Evolutionary conservation across 1,139 yeast species (phyloP).

Genomic region (Lipomyces yarrowii): DNA sequence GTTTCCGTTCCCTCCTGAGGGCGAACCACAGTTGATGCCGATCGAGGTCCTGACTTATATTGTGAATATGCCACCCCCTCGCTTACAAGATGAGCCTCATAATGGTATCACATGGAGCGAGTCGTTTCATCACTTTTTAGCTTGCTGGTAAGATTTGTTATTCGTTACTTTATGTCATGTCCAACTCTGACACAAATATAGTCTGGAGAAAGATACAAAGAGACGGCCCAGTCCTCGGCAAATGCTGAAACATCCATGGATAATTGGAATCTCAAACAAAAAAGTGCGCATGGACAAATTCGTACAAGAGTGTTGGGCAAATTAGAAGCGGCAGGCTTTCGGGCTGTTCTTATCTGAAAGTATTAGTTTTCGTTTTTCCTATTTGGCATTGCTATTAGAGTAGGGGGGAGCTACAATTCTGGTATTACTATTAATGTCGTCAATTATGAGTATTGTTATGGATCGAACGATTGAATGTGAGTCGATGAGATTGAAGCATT

Average conservation of each 20-base stretch:
- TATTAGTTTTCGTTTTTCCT: background rate
- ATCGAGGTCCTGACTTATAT: slow-evolving; percentile 83
- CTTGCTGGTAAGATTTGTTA: slow-evolving; percentile 53
- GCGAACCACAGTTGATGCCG: slow-evolving; percentile 63
- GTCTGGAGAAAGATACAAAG: slow-evolving; percentile 70
- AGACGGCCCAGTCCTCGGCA: slow-evolving; percentile 91
- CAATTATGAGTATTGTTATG: background rate
- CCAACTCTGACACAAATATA: background rate
- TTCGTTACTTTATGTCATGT: background rate
- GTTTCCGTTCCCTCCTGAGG: slow-evolving; percentile 65
- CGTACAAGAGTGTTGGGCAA: slow-evolving; percentile 75
- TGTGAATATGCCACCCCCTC: slow-evolving; percentile 75
- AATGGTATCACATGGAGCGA: slow-evolving; percentile 80
- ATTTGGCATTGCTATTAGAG: background rate
- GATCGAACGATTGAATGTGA: background rate
- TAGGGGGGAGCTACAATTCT: background rate
- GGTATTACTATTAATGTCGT: background rate
- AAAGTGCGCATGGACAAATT: slow-evolving; percentile 85
- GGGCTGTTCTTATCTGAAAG: no score
- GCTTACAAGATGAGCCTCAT: slow-evolving; percentile 72
- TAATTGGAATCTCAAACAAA: slow-evolving; percentile 57
- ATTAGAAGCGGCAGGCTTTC: slow-evolving; percentile 27
- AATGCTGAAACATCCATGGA: slow-evolving; percentile 92
- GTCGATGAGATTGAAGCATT: background rate
- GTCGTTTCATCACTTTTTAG: slow-evolving; percentile 79